These are phyloP conservation scores for Candida insectalens DNA, from an alignment of 805 yeast genomes.

Conservation along the genomic window DNA sequence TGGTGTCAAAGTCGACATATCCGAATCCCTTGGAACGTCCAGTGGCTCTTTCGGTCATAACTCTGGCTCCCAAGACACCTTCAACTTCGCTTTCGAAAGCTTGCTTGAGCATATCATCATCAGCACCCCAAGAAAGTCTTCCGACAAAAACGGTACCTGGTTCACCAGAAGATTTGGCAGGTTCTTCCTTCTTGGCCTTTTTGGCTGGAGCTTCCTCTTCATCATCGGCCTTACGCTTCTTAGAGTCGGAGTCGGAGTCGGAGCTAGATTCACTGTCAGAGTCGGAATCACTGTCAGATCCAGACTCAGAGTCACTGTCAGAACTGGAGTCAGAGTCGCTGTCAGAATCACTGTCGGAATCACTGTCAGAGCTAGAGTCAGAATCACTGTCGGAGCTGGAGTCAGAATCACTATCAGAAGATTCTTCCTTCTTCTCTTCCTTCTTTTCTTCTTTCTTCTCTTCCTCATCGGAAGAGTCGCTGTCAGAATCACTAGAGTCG, in stretches of 20 bases:
- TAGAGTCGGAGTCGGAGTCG: conserved; percentile 10
- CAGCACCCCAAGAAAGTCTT: conserved; percentile 94
- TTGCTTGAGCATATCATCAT: conserved; percentile 84
- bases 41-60: conserved; percentile 77
- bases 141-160: conserved; percentile 93
- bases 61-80: conserved; percentile 84
- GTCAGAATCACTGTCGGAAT: conserved; percentile 4
- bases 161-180: conserved; percentile 24
- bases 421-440: conserved; percentile 16
- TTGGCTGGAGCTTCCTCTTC: conserved; percentile 31
- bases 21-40: conserved; percentile 95
- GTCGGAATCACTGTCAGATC: conserved; percentile 14
- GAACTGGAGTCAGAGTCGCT: conserved; percentile 11
- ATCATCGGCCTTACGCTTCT: not conserved
- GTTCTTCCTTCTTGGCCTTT: too few species aligned
- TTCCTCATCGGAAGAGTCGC: conserved; percentile 13
- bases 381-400: conserved; percentile 12
- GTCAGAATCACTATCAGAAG: conserved; percentile 15
- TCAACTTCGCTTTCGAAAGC: conserved; percentile 70
- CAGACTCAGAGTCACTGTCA: conserved; percentile 8
- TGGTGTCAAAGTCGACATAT: conserved; percentile 85
- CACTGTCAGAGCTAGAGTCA: conserved; percentile 21
- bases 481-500: conserved; percentile 16
- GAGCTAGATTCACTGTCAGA: conserved; percentile 22
- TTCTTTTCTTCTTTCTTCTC: conserved; percentile 10